Base-by-base conservation (phyloP, 768 basidiomycete species). In the Agaricus blazei region DNA sequence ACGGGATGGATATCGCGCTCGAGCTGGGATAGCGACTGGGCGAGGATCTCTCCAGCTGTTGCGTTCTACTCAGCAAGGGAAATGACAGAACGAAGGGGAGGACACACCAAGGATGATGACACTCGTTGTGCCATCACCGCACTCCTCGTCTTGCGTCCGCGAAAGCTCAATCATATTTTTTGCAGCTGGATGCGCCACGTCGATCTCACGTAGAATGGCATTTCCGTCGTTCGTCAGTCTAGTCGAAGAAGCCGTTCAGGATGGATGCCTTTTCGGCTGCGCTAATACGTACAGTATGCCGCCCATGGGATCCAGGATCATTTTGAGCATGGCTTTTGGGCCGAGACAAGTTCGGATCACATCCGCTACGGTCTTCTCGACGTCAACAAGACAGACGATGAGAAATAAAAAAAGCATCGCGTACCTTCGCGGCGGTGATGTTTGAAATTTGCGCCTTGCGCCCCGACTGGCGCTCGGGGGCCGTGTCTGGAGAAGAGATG, bases 151-250 rank as follows among this genome's bases (percentile, higher is more conserved):
- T 70, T 98, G 97, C 1, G 97, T 98, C 67, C 97, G 75, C 63
- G 92, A 93, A 9, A 98, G 84, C 73, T 99, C 97, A 60, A 99
- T 97, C 96, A 99, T 98, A 62, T 95, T 97, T 76, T 98, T 99
- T 26, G 97, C 96, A 27, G 97, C 97, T 3, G 96, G 97, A 64
- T 99, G 97, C 2, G 95, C 94, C 29, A 99, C 97, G 62, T 99
- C 97, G 62, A 98, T 99, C 71, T 99, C 97, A 51, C 97, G 87
- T 40, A 98, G 76, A 59, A 99, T 98, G 2, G 97, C 95, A 64
- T 99, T 98, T n/a, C 97, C 96, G 65, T 99, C 96, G 69, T 98
- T 98, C 2, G 97, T 98, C 19, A 98, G 75, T 59, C 95, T 54
- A 26, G 34, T 8, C 12, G 19, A 11, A 37, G n/a, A 45, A 23